Percentiles rank a stretch among this genome's conserved stretches.
Conservation (phyloP, 805 yeast species). For the Nakazawaea wyomingensis region DNA sequence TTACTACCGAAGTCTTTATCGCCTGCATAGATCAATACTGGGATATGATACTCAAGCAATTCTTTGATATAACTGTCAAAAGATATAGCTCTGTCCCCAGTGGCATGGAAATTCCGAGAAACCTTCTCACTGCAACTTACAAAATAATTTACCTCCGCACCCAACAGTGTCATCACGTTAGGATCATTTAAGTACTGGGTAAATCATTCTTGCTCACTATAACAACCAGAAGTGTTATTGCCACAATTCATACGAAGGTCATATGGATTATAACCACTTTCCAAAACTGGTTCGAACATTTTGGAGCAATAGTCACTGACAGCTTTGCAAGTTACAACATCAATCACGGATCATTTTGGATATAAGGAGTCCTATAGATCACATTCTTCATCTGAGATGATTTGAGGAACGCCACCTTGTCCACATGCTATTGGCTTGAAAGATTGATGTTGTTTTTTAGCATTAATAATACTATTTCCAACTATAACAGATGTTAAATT, state of each 20-base stretch:
- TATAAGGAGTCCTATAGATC: slow-evolving; percentile 57
- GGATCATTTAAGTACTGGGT: slow-evolving; percentile 74
- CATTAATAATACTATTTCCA: slow-evolving; percentile 90
- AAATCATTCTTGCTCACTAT: slow-evolving; percentile 66
- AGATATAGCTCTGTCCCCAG: slow-evolving; percentile 92
- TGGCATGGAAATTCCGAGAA: slow-evolving; percentile 69
- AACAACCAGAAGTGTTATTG: slow-evolving; percentile 61
- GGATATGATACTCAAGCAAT: slow-evolving; percentile 65
- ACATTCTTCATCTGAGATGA: slow-evolving; percentile 76
- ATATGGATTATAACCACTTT: slow-evolving; percentile 85
- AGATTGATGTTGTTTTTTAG: slow-evolving; percentile 69
- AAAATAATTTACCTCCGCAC: slow-evolving; percentile 81
- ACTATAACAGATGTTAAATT: slow-evolving; percentile 73
- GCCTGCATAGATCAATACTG: slow-evolving; percentile 89
- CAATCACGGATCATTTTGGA: slow-evolving; percentile 75
- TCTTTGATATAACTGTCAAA: slow-evolving; percentile 72
- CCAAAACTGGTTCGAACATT: slow-evolving; percentile 73
- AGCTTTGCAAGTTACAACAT: slow-evolving; percentile 82
- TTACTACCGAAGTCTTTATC: slow-evolving; percentile 95
- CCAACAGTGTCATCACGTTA: slow-evolving; percentile 73
- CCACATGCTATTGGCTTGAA: slow-evolving; percentile 96
- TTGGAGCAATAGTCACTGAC: slow-evolving; percentile 88
- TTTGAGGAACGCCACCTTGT: slow-evolving; percentile 74
- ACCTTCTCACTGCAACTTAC: slow-evolving; percentile 75
- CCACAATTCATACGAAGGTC: slow-evolving; percentile 77